These are phyloP conservation scores for Syncephalastrum sp. DNA, from an alignment of 371 early-diverging fungal genomes.

Conservation along the genomic window DNA sequence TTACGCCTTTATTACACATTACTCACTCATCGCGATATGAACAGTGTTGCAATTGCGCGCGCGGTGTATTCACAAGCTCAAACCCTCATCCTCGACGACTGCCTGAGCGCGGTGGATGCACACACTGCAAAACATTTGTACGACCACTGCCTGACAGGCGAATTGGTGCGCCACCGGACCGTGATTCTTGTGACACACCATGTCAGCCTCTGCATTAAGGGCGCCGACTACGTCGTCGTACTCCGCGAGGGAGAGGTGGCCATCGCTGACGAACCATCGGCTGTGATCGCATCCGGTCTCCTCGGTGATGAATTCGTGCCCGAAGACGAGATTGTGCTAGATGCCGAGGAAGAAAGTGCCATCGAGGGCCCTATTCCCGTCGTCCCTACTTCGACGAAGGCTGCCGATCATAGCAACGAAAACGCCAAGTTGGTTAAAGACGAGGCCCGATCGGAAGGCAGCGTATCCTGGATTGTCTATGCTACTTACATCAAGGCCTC, in stretches of 20 bases:
- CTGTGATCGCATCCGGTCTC: conserved; percentile 43
- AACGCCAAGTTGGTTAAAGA: conserved; percentile 59
- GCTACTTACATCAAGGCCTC: conserved; percentile 63
- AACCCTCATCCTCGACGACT: conserved; percentile 75
- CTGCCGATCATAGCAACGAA: conserved; percentile 25
- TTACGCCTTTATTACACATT: conserved; percentile 27
- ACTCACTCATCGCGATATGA: conserved; percentile 19
- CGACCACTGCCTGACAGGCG: conserved; percentile 63
- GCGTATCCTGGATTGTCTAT: conserved; percentile 62
- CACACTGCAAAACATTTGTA: conserved; percentile 85
- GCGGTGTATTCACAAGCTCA: conserved; percentile 75
- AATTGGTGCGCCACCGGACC: conserved; percentile 73
- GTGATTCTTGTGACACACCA: conserved; percentile 87
- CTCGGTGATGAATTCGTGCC: conserved; percentile 45
- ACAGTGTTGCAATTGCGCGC: conserved; percentile 67
- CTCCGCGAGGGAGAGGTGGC: conserved; percentile 68
- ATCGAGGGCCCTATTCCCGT: conserved; percentile 35
- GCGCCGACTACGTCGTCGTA: conserved; percentile 71
- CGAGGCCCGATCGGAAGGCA: conserved; percentile 66
- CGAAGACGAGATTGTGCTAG: conserved; percentile 27
- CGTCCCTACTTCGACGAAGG: conserved; percentile 24
- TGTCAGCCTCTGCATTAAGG: conserved; percentile 69
- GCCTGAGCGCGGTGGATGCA: conserved; percentile 80
- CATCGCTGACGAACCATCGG: conserved; percentile 51
- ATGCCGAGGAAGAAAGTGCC: conserved; percentile 37